phyloP scores from a whole-genome alignment of 176 grass and related monocot genomes.

The Carex cristatella region DNA sequence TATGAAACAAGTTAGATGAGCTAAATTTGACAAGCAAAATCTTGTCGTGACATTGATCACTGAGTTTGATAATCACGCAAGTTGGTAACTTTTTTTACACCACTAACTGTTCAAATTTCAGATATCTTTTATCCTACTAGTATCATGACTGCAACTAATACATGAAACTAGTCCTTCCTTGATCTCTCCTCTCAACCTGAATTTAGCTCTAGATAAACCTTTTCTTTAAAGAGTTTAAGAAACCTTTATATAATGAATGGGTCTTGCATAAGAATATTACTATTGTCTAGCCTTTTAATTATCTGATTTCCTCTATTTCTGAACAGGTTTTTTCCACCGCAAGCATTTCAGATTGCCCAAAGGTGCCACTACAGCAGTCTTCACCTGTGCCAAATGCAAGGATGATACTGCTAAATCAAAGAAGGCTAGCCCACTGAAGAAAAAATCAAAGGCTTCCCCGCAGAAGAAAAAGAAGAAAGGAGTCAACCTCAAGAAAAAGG shows the following conservation, averaged over 20 bases:
- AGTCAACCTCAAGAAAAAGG: conserved; percentile 26
- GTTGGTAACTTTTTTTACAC: no score
- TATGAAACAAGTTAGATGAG: no score
- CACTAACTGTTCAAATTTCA: no score
- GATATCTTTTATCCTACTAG: no score
- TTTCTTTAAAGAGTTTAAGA: not conserved
- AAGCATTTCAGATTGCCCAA: conserved; percentile 88
- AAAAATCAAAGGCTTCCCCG: conserved; percentile 54
- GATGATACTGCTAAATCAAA: conserved; percentile 33
- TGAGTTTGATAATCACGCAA: no score
- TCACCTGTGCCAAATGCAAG: conserved; percentile 79
- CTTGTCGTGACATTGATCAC: no score
- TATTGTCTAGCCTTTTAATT: conserved; percentile 27
- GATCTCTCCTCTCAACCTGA: not conserved
- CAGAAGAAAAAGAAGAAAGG: conserved; percentile 26
- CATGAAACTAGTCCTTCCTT: no score
- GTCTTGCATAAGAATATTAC: conserved; percentile 25
- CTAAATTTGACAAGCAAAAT: no score
- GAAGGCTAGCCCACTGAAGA: conserved; percentile 39
- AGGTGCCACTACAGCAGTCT: conserved; percentile 42
- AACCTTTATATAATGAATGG: conserved; percentile 13
- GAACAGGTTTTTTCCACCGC: conserved; percentile 84
- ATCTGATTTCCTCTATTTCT: conserved; percentile 26
- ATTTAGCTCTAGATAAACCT: not conserved
- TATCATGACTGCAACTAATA: no score